A percentile compares a stretch with the other conserved stretches of the same genome.
Conservation (phyloP, 1,284 basidiomycete species). For the Phaffia rhodozyma region DNA sequence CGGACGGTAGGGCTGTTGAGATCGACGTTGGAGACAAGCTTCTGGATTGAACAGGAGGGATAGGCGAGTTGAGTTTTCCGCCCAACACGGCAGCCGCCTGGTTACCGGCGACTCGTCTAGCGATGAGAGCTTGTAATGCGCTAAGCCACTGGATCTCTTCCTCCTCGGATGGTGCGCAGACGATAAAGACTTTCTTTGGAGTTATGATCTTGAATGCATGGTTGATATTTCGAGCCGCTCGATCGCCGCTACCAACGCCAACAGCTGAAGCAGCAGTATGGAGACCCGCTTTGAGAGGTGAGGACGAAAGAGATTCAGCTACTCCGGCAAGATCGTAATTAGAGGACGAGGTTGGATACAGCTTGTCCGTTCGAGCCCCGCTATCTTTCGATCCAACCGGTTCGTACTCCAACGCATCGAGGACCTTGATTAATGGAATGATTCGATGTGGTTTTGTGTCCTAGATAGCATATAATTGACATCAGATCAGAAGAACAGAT, state of each 20-base stretch:
- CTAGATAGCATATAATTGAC: conserved; percentile 37
- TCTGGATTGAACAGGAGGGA: background rate
- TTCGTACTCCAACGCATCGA: conserved; percentile 86
- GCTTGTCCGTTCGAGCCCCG: too few species aligned
- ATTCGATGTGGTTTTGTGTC: conserved; percentile 75
- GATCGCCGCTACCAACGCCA: conserved; percentile 16
- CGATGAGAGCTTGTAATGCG: conserved; percentile 75
- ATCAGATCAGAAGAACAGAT: background rate
- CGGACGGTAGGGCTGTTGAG: background rate
- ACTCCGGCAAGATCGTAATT: background rate
- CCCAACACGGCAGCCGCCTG: background rate
- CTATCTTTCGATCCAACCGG: conserved; percentile 36
- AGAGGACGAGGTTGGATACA: background rate
- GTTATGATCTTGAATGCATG: conserved; percentile 93
- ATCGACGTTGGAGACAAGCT: background rate
- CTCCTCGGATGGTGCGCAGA: conserved; percentile 92
- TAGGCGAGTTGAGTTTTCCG: background rate
- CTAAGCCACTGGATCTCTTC: conserved; percentile 98
- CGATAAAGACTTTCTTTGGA: conserved; percentile 72
- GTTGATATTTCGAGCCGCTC: conserved; percentile 24
- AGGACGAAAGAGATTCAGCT: conserved; percentile 10
- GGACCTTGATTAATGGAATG: conserved; percentile 69
- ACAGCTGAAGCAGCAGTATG: conserved; percentile 5
- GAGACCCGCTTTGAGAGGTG: background rate
- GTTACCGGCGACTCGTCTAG: background rate